Evolutionary conservation across 2,329 filamentous ascomycete species (phyloP).

Genomic region (Grosmannia huntii): DNA sequence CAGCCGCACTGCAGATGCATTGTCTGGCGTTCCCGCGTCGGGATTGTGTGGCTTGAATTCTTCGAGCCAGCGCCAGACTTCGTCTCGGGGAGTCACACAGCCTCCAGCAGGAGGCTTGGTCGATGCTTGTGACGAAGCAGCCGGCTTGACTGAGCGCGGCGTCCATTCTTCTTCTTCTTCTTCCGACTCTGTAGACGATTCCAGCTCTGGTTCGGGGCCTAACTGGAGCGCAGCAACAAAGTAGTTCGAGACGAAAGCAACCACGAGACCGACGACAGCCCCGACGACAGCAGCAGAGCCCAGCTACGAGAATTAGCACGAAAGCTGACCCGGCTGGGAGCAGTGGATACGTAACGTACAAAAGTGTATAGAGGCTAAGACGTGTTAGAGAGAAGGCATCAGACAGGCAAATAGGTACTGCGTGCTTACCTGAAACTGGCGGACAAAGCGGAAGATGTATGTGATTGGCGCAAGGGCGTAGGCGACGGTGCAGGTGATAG

Average conservation of each 20-base stretch:
- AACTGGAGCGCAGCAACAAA: conserved; percentile 39
- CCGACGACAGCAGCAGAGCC: conserved; percentile 57
- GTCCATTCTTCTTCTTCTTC: not conserved
- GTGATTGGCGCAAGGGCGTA: conserved; percentile 14
- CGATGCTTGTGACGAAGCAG: not conserved
- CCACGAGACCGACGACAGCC: conserved; percentile 43
- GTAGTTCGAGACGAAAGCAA: conserved; percentile 43
- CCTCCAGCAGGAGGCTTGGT: not conserved
- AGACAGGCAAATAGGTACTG: not conserved
- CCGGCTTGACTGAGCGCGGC: not conserved
- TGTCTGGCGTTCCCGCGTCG: not conserved
- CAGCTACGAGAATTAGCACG: conserved; percentile 18
- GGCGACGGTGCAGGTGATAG: conserved; percentile 21
- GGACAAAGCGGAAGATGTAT: conserved; percentile 20
- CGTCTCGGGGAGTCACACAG: conserved; percentile 1
- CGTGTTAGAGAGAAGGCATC: conserved; percentile 5
- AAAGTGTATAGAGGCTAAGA: conserved; percentile 30
- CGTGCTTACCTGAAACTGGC: conserved; percentile 19
- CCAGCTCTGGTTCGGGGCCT: conserved; percentile 11
- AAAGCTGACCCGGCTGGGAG: conserved; percentile 28
- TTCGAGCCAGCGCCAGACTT: conserved; percentile 13
- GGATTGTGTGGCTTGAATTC: conserved; percentile 9
- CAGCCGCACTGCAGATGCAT: not conserved
- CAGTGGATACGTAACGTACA: conserved; percentile 21
- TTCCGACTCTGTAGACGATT: conserved; percentile 3